Base-by-base conservation (phyloP, 176 grass and related monocot genomes). In the Eragrostis curvula region DNA sequence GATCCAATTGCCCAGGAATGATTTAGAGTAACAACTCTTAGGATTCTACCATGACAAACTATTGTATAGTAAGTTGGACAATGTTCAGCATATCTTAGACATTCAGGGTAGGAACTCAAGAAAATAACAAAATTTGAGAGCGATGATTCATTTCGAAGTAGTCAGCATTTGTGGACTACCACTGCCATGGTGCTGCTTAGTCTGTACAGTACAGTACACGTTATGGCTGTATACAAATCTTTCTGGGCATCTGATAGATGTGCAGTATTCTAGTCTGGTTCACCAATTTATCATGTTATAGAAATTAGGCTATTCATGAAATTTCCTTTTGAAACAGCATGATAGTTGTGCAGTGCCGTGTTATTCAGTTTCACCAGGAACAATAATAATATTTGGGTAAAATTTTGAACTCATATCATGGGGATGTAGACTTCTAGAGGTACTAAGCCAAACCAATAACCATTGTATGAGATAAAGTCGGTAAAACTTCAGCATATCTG, bases 111-210 rank as follows among this genome's bases (percentile, higher is more conserved):
- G 7, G 4, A 56, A 56, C 20, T 23, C 8, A 41, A 64, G n/a
- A 46, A 71, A 29, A 68, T 12, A 79, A 45, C 24, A 66, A 41
- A 4, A 79, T 48, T 55, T 51, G 59, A 50, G n/a, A 48, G 72
- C 2, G 59, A 25, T 44, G 8, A 3, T 79, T 79, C 12, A 41
- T 21, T 41, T 47, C 72, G 23, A 70, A 79, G 15, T 24, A 32
- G 40, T 23, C 17, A 49, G 44, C 41, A 17, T 65, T 71, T 66
- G 15, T 83, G 51, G 43, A 67, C 21, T 56, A 12, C 5, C 20
- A 12, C 0, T 7, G 9, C 23, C 56, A 42, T 21, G 25, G n/a
- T 59, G 11, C 56, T 59, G 9, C 24, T 59, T 59, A 59, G 56
- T 59, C 6, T 59, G 12, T 59, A 25, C n/a, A 36, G 32, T n/a